Evolutionary conservation across 2,329 filamentous ascomycete species (phyloP).

Genomic region (Fusarium equiseti): DNA sequence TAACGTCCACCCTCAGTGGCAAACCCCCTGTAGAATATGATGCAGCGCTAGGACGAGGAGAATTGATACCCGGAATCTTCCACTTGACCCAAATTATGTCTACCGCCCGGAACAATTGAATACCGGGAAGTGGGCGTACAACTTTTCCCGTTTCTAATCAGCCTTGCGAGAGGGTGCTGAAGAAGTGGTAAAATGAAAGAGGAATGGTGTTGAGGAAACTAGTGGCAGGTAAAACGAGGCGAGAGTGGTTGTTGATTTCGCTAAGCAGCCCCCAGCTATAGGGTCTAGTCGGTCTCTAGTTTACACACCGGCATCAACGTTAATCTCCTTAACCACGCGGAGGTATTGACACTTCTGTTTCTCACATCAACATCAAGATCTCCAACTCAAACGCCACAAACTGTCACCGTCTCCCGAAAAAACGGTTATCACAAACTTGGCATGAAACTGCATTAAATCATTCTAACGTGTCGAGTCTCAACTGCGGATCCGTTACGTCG

Average conservation of each 20-base stretch:
- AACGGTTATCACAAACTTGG: conserved; percentile 1
- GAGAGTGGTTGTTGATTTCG: not conserved
- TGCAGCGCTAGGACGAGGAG: not conserved
- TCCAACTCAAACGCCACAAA: not conserved
- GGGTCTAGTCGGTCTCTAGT: not conserved
- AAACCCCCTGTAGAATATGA: not conserved
- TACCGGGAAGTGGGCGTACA: not conserved
- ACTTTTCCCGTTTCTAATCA: not conserved
- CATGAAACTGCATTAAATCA: not conserved
- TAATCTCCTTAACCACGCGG: not conserved
- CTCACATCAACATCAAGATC: not conserved
- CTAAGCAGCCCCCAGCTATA: not conserved
- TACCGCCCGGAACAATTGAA: not conserved
- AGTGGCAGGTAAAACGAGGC: not conserved
- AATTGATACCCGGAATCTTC: not conserved
- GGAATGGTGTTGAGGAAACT: not conserved
- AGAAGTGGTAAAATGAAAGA: not conserved
- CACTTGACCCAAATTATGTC: not conserved
- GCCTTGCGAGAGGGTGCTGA: not conserved
- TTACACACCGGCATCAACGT: not conserved
- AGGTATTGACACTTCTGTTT: not conserved
- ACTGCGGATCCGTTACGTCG: not conserved
- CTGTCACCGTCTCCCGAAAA: not conserved
- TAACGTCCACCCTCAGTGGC: not conserved
- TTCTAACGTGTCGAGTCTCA: not conserved